Percentiles rank a stretch among this genome's conserved stretches.
Evolutionary conservation across 2,329 filamentous ascomycete genomes (phyloP).

Genomic region (Aspergillus cejpii): DNA sequence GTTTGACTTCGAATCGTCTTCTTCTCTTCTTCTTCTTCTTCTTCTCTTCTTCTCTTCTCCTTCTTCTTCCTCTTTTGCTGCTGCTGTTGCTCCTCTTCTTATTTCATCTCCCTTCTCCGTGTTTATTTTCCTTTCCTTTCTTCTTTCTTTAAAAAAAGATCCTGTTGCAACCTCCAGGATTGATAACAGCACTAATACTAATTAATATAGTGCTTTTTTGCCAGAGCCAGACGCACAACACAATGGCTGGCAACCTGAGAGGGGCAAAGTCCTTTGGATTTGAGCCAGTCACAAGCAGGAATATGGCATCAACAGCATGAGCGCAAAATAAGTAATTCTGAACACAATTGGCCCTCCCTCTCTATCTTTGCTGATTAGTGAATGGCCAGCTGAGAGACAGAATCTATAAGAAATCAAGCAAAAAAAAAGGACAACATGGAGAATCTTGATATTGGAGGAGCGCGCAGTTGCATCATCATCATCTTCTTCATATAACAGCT

Average conservation of each 20-base stretch:
- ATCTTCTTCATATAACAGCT: neutral
- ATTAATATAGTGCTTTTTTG: neutral
- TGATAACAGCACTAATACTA: neutral
- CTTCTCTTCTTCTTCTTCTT: neutral
- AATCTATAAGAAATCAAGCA: neutral
- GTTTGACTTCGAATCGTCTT: neutral
- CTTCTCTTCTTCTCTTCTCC: neutral
- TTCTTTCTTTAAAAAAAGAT: neutral
- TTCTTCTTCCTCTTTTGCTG: neutral
- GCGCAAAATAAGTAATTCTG: slow-evolving; percentile 20
- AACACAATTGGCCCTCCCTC: slow-evolving; percentile 14
- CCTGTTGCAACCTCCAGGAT: neutral
- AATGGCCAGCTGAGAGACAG: slow-evolving; percentile 1
- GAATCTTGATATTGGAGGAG: neutral
- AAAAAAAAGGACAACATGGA: neutral
- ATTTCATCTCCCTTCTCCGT: neutral
- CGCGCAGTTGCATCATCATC: slow-evolving; percentile 4
- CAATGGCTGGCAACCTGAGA: slow-evolving; percentile 6
- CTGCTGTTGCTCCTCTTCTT: slow-evolving; percentile 5
- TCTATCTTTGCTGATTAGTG: slow-evolving; percentile 1
- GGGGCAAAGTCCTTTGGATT: slow-evolving; percentile 16
- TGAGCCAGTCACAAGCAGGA: slow-evolving; percentile 15
- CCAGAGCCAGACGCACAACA: slow-evolving; percentile 5
- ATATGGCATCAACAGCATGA: slow-evolving; percentile 19
- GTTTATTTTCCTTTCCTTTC: neutral